phyloP scores from a whole-genome alignment of 2,329 filamentous ascomycete genomes.

The Penicillium sp. region DNA sequence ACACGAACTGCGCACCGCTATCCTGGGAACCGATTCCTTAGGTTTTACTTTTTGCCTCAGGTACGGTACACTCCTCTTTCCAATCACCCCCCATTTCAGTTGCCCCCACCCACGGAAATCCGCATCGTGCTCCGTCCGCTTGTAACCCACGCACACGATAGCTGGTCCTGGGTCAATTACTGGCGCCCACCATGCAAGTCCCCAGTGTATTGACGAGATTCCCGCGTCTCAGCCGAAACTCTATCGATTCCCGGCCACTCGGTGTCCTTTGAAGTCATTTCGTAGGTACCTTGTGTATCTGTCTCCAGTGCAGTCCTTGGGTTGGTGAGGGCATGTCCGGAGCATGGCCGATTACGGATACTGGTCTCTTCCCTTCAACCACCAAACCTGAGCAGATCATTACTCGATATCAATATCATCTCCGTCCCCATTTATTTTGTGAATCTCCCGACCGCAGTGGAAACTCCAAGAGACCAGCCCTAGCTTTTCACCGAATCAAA shows the following conservation, averaged over 20 bases:
- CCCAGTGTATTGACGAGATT: constrained; percentile 3
- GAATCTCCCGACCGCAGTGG: constrained; percentile 13
- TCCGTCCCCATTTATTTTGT: constrained; percentile 1
- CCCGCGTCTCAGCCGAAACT: constrained; percentile 8
- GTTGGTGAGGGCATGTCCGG: neutral
- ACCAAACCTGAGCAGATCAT: neutral
- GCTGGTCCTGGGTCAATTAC: neutral
- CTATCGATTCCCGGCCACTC: constrained; percentile 4
- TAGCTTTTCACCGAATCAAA: neutral
- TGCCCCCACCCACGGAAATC: constrained; percentile 5
- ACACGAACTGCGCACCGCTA: constrained; percentile 9
- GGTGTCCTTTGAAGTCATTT: constrained; percentile 1
- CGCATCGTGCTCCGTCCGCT: constrained; percentile 1
- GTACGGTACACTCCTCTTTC: neutral
- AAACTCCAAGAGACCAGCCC: neutral
- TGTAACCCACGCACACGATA: neutral
- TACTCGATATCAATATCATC: constrained; percentile 1
- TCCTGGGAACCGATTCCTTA: constrained; percentile 11
- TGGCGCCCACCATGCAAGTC: neutral
- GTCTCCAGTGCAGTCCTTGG: neutral
- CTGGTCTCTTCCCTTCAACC: neutral
- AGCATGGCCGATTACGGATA: neutral
- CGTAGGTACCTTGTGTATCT: neutral
- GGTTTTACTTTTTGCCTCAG: constrained; percentile 7
- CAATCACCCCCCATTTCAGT: neutral